Conservation (phyloP, 2,329 filamentous ascomycete genomes). For the Alternaria sp. region DNA sequence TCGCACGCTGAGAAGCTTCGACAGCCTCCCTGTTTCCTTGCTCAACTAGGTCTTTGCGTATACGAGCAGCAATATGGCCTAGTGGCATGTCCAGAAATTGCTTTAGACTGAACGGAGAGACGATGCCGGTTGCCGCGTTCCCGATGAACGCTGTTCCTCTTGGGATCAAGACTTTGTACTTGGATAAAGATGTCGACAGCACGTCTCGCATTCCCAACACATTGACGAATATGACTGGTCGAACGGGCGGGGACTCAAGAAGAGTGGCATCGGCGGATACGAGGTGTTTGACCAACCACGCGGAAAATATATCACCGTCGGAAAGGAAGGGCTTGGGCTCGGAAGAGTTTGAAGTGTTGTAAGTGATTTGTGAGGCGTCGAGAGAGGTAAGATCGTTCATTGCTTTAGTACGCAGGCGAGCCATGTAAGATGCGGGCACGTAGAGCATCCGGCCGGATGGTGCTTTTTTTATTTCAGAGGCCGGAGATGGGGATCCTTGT, state of each 20-base stretch:
- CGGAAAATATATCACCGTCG: conserved; percentile 29
- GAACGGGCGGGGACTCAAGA: not conserved
- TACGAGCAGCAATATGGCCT: conserved; percentile 30
- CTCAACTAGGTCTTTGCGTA: conserved; percentile 29
- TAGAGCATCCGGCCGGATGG: conserved; percentile 14
- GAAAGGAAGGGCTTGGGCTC: conserved; percentile 28
- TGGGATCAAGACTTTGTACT: conserved; percentile 20
- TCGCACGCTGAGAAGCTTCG: conserved; percentile 15
- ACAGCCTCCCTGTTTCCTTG: conserved; percentile 29
- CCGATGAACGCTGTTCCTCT: conserved; percentile 23
- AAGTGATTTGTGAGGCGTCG: conserved; percentile 6
- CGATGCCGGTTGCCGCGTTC: conserved; percentile 18
- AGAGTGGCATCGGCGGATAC: conserved; percentile 15
- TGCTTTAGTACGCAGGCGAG: conserved; percentile 1
- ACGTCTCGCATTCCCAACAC: conserved; percentile 36
- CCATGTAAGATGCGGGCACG: conserved; percentile 28
- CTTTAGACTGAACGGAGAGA: conserved; percentile 17
- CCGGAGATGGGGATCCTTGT: conserved; percentile 23
- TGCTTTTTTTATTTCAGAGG: conserved; percentile 13
- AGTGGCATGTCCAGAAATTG: conserved; percentile 27
- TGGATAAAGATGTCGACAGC: conserved; percentile 11
- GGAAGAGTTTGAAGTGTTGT: not conserved
- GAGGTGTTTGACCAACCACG: conserved; percentile 23
- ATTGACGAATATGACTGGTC: conserved; percentile 33
- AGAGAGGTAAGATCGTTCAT: conserved; percentile 8